phyloP scores from a whole-genome alignment of 176 grass and related monocot species.

The Puccinellia tenuiflora region DNA sequence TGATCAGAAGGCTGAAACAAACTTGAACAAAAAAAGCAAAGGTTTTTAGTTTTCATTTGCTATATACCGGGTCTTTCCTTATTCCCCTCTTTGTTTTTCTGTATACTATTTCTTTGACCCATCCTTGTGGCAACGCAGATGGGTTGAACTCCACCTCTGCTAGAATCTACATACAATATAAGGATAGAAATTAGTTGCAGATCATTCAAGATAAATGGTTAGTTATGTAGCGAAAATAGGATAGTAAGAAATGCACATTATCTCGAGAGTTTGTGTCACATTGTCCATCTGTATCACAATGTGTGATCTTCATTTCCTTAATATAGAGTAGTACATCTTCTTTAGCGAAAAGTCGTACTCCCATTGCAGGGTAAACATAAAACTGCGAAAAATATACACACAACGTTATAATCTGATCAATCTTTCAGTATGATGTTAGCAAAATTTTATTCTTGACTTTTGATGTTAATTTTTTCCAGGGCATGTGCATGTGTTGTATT shows the following conservation, averaged over 20 bases:
- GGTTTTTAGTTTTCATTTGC: background rate
- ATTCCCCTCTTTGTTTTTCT: slow-evolving; percentile 26
- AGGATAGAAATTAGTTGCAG: background rate
- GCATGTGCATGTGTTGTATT: background rate
- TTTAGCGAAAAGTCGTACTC: slow-evolving; percentile 16
- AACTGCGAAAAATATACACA: slow-evolving; percentile 1
- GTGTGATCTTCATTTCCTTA: slow-evolving; percentile 8
- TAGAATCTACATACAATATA: slow-evolving; percentile 36
- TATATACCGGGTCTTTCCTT: slow-evolving; percentile 42
- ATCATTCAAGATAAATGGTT: background rate
- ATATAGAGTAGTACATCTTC: slow-evolving; percentile 38
- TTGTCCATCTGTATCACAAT: slow-evolving; percentile 13
- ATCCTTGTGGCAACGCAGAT: slow-evolving; percentile 34
- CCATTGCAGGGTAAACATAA: slow-evolving; percentile 15
- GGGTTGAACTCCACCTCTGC: slow-evolving; percentile 35
- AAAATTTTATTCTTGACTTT: background rate
- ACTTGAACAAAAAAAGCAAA: background rate
- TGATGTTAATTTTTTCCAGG: background rate
- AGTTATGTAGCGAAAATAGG: background rate
- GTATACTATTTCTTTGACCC: slow-evolving; percentile 29
- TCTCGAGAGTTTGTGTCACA: slow-evolving; percentile 15
- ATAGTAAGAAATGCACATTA: slow-evolving; percentile 1
- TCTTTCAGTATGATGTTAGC: background rate
- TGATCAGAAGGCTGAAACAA: background rate
- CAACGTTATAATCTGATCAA: background rate